A percentile compares a stretch with the other conserved stretches of the same genome.
These are phyloP conservation scores for Adansonia rubrostipa DNA, from an alignment of 441 rosid species.

Conservation along the genomic window DNA sequence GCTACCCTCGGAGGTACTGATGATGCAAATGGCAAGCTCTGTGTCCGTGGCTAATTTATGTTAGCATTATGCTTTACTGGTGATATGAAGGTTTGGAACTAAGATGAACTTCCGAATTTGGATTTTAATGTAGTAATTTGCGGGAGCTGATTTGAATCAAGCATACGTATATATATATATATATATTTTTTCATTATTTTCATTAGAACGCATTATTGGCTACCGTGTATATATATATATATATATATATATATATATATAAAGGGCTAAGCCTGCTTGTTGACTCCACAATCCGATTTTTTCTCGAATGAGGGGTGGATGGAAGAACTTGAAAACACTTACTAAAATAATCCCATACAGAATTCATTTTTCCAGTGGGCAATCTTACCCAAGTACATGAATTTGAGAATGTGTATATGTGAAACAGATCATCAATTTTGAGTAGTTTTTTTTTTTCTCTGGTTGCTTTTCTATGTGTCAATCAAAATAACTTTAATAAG, in stretches of 20 bases:
- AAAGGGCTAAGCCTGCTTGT: background rate
- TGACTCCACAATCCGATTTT: background rate
- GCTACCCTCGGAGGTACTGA: constrained; percentile 62
- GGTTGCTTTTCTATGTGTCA: too few species aligned
- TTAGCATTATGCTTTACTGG: constrained; percentile 13
- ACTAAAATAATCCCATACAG: background rate
- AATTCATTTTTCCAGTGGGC: background rate
- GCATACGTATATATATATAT: background rate
- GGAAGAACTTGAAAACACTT: background rate
- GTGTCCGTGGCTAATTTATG: background rate
- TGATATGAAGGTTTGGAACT: constrained; percentile 22
- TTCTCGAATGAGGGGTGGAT: too few species aligned
- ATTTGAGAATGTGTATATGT: too few species aligned
- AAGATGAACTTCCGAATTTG: constrained; percentile 16
- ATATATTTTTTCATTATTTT: background rate
- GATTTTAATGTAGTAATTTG: constrained; percentile 20
- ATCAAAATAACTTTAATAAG: too few species aligned
- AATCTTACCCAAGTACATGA: background rate
- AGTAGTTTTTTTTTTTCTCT: too few species aligned
- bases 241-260: too few species aligned
- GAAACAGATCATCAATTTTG: too few species aligned
- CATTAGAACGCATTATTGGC: background rate
- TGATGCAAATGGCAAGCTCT: background rate
- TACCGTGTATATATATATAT: too few species aligned
- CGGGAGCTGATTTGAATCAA: background rate